A percentile compares a stretch with the other conserved stretches of the same genome.
These are phyloP conservation scores for Creolimax fragrantissima DNA, from an alignment of 78 protist species.

Conservation along the genomic window DNA sequence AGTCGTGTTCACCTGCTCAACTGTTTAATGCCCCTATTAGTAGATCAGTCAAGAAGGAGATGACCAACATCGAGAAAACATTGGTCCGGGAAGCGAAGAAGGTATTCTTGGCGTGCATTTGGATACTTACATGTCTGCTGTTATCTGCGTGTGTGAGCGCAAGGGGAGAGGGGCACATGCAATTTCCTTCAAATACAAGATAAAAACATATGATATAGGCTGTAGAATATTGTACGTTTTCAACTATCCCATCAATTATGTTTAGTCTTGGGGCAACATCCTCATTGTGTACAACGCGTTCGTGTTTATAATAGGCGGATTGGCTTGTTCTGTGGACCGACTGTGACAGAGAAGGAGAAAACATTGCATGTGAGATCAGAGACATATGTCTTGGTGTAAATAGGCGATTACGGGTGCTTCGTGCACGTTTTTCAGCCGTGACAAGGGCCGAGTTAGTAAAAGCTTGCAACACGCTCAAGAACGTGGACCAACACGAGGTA, in stretches of 20 bases:
- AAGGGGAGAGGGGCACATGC: too few relatives aligned
- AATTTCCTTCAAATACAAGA: too few relatives aligned
- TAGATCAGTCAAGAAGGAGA: constrained; percentile 4
- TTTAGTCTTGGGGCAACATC: too few relatives aligned
- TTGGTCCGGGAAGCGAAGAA: constrained; percentile 30
- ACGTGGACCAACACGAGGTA: not conserved
- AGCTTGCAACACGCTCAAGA: not conserved
- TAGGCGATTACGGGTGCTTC: not conserved
- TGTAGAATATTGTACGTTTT: too few relatives aligned
- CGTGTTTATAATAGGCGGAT: too few relatives aligned
- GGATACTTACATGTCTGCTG: too few relatives aligned
- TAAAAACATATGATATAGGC: too few relatives aligned
- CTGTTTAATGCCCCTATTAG: constrained; percentile 67
- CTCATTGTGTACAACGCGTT: too few relatives aligned
- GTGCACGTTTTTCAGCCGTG: constrained; percentile 89
- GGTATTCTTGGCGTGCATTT: too few relatives aligned
- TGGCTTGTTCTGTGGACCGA: constrained; percentile 90
- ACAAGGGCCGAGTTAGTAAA: constrained; percentile 30
- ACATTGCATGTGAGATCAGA: constrained; percentile 87
- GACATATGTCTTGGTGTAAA: constrained; percentile 23
- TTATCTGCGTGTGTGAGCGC: too few relatives aligned
- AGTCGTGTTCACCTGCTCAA: constrained; percentile 30
- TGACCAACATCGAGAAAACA: not conserved
- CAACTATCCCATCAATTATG: too few relatives aligned
- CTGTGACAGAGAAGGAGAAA: constrained; percentile 96